Evolutionary conservation across 495 filamentous ascomycete genomes (phyloP), one percentile per base, ranked within the genome.

Genomic region (Margaritispora aquatica): DNA sequence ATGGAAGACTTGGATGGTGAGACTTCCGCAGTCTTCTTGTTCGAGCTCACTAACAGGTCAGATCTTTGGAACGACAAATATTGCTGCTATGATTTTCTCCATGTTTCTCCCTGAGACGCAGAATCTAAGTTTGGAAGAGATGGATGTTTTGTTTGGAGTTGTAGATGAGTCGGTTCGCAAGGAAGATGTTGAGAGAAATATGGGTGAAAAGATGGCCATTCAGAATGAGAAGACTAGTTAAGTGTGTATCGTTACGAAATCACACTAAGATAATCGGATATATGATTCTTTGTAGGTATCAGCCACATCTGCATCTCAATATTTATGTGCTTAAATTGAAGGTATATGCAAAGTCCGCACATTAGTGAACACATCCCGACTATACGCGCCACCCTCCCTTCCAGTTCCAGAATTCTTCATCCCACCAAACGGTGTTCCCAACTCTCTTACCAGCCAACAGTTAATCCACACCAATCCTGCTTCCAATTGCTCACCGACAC

Each of bases 401-500:
- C 61, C 61, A 2, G 26, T 27, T 10, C 61, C 61, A 24, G 48
- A 55, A 20, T 51, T 27, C 38, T 63, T 63, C 31, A 63, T 51
- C 4, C 61, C 61, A 11, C 61, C 61, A 50, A 63, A 63, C 26
- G 61, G 61, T 13, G 51, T 44, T 2, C 49, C 49, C 8, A 58
- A 10, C 22, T 54, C 57, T 8, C 23, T 29, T 2, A 46, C 34
- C 10, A 31, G 22, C 38, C 24, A 53, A 17, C 74, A 77, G 68
- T 96, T 96, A 65, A 96, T 90, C 67, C 95, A 90, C 22, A 96
- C 87, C 26, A 86, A 84, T 20, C 92, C 92, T 1, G 87, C 84
- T 70, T 92, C 81, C 26, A 96, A 81, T 69, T 82, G 75, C 65
- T 81, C 84, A 41, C 89, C 83, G 24, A 95, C 77, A 41, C 86